Percentiles rank a stretch among this genome's conserved stretches.
Conservation (phyloP, 768 basidiomycete species). For the Boletales sp. region DNA sequence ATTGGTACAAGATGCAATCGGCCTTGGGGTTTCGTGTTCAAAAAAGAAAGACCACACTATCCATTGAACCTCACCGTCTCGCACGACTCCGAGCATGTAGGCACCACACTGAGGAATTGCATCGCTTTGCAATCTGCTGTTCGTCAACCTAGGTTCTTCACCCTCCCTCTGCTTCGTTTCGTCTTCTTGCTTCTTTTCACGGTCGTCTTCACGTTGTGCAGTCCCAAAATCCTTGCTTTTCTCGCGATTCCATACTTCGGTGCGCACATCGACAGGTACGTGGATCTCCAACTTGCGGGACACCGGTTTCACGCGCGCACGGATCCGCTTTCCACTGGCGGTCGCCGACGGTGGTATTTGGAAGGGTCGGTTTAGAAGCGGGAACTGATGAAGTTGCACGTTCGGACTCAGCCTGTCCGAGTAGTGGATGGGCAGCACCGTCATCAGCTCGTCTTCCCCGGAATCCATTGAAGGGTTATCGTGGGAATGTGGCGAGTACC, state of each 20-base stretch:
- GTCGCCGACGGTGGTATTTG: constrained; percentile 74
- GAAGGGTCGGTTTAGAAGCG: constrained; percentile 68
- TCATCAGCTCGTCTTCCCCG: constrained; percentile 57
- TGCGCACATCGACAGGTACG: constrained; percentile 75
- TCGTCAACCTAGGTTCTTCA: constrained; percentile 58
- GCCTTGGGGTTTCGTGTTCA: constrained; percentile 38
- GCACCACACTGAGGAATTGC: constrained; percentile 58
- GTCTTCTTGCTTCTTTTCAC: constrained; percentile 69
- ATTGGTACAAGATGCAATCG: constrained; percentile 77
- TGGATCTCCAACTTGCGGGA: constrained; percentile 69
- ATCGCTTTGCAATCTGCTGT: constrained; percentile 74
- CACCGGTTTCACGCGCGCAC: constrained; percentile 65
- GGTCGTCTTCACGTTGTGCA: constrained; percentile 70
- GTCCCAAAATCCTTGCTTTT: constrained; percentile 61
- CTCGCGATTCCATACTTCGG: constrained; percentile 79
- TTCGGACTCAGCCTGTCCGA: constrained; percentile 59
- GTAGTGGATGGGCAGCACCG: constrained; percentile 68
- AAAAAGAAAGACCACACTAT: constrained; percentile 2
- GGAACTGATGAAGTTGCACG: constrained; percentile 80
- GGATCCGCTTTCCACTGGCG: constrained; percentile 71
- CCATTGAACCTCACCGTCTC: constrained; percentile 51
- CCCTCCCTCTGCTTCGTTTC: constrained; percentile 45
- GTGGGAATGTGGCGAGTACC: constrained; percentile 16
- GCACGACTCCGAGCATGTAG: constrained; percentile 75
- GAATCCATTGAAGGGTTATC: constrained; percentile 15